A percentile compares a stretch with the other conserved stretches of the same genome.
phyloP scores from a whole-genome alignment of 1,139 yeast species.

The Oligophagozyma castellii region DNA sequence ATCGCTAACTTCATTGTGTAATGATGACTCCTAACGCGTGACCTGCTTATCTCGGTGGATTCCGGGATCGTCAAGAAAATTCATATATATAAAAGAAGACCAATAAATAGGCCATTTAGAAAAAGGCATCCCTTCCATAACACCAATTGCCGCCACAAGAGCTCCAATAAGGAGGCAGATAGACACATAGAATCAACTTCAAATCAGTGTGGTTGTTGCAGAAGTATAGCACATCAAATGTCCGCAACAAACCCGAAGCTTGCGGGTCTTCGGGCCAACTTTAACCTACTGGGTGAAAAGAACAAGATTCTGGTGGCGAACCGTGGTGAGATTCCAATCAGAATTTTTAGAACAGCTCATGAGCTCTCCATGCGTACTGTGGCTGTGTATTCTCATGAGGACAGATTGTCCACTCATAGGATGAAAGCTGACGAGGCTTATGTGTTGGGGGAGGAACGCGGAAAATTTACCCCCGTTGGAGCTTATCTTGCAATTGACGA shows the following conservation, averaged over 20 bases:
- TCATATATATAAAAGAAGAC: no score
- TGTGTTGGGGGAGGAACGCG: conserved; percentile 68
- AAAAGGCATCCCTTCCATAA: no score
- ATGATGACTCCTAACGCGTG: no score
- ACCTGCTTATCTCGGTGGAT: no score
- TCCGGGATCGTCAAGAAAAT: no score
- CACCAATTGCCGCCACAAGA: no score
- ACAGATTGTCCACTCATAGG: conserved; percentile 87
- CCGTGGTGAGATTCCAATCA: conserved; percentile 86
- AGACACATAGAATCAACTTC: no score
- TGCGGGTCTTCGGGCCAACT: conserved; percentile 35
- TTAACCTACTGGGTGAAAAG: conserved; percentile 27
- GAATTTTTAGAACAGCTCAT: conserved; percentile 94
- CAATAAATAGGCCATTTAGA: no score
- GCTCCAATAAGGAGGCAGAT: no score
- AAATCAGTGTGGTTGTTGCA: no score
- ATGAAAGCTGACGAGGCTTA: conserved; percentile 88
- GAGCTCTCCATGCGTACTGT: conserved; percentile 96
- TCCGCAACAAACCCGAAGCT: conserved; percentile 6
- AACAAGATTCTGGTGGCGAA: conserved; percentile 82
- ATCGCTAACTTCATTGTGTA: no score
- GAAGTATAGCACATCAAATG: no score
- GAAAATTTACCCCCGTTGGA: conserved; percentile 88
- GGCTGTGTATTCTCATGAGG: conserved; percentile 95
- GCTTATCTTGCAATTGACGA: conserved; percentile 95